These are phyloP conservation scores for Solanum hybrid DNA, from an alignment of 305 asterid species.

Conservation along the genomic window DNA sequence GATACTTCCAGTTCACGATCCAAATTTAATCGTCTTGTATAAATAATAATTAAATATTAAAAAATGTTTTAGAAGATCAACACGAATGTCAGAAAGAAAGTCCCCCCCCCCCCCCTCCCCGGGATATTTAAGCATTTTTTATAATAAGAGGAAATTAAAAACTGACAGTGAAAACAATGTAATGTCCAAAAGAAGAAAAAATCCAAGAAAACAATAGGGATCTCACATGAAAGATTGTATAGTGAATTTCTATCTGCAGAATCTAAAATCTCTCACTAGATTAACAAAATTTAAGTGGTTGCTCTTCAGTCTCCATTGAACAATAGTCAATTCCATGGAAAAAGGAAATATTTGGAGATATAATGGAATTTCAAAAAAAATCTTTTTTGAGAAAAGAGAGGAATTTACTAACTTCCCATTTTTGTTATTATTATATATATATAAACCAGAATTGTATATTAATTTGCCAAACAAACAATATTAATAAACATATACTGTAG, in stretches of 20 bases:
- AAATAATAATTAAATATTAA: neutral
- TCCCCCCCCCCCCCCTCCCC: neutral
- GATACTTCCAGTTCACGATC: fast-evolving
- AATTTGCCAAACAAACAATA: neutral
- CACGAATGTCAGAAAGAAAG: neutral
- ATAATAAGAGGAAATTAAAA: neutral
- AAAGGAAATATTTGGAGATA: neutral
- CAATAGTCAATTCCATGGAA: neutral
- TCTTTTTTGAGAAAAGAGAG: neutral
- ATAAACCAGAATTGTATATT: neutral
- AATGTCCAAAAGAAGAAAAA: neutral
- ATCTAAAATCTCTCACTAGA: neutral
- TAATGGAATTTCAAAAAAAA: neutral
- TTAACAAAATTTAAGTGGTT: neutral
- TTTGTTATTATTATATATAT: no score
- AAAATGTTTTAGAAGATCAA: neutral
- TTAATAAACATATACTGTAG: neutral
- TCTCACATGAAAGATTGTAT: neutral
- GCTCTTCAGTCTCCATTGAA: neutral
- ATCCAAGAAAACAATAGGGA: neutral
- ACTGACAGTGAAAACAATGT: neutral
- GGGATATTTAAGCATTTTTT: neutral
- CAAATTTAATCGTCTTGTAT: no score
- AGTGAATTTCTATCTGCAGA: neutral
- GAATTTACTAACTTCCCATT: neutral